phyloP scores from a whole-genome alignment of 805 yeast genomes.

The Metschnikowia noctiluminum region DNA sequence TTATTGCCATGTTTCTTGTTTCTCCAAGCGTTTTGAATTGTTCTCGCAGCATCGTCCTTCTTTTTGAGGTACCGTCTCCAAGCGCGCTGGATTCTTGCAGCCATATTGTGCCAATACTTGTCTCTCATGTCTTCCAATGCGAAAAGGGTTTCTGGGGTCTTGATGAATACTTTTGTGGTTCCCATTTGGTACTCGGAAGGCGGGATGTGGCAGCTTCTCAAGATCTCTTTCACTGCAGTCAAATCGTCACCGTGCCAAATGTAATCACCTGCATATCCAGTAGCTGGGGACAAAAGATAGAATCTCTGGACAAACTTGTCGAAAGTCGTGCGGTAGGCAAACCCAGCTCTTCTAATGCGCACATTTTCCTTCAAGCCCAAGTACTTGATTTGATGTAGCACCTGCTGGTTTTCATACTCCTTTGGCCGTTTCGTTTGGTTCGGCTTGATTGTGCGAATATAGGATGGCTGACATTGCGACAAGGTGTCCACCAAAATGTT shows the following conservation, averaged over 20 bases:
- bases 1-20: constrained; percentile 76
- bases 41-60: constrained; percentile 82
- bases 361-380: constrained; percentile 96
- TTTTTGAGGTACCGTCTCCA: constrained; percentile 82
- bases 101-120: constrained; percentile 97
- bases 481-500: constrained; percentile 85
- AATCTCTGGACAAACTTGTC: constrained; percentile 95
- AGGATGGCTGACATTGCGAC: constrained; percentile 89
- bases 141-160: constrained; percentile 94
- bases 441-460: constrained; percentile 96
- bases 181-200: constrained; percentile 85
- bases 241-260: constrained; percentile 56
- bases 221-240: constrained; percentile 49
- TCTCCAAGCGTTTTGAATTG: constrained; percentile 80
- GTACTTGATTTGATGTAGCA: constrained; percentile 92
- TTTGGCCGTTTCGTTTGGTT: constrained; percentile 88
- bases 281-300: constrained; percentile 77
- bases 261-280: constrained; percentile 85
- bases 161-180: constrained; percentile 86
- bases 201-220: constrained; percentile 64
- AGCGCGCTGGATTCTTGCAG: constrained; percentile 94
- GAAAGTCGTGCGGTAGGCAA: constrained; percentile 95
- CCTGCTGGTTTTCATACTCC: constrained; percentile 86
- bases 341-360: constrained; percentile 96
- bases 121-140: constrained; percentile 96